These are phyloP conservation scores for Cladosporium oxysporum DNA, from an alignment of 2,329 filamentous ascomycete genomes.

Conservation along the genomic window DNA sequence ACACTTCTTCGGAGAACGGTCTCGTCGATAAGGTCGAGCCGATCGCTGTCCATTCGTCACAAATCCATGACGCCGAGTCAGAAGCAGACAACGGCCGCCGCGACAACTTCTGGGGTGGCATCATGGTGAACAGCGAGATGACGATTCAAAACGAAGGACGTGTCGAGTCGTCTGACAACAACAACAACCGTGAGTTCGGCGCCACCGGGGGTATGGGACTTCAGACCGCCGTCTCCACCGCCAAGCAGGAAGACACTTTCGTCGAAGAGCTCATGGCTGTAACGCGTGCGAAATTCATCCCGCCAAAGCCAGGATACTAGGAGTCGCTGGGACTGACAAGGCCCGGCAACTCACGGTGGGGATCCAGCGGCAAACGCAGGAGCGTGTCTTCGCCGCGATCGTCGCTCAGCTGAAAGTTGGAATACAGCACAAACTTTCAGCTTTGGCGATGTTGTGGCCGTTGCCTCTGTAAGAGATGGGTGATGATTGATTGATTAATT, in stretches of 20 bases:
- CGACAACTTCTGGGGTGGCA: conserved; percentile 37
- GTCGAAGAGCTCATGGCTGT: conserved; percentile 41
- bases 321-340: conserved; percentile 10
- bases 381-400: neutral
- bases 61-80: conserved; percentile 1
- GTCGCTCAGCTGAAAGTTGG: conserved; percentile 1
- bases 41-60: neutral
- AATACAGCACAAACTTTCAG: conserved; percentile 1
- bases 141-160: conserved; percentile 35
- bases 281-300: conserved; percentile 34
- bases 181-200: conserved; percentile 30
- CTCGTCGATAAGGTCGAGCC: conserved; percentile 17
- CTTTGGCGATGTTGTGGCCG: neutral
- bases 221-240: conserved; percentile 33
- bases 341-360: conserved; percentile 8
- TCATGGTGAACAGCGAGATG: conserved; percentile 41
- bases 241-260: conserved; percentile 44
- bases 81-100: conserved; percentile 13
- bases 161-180: conserved; percentile 27
- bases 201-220: conserved; percentile 25
- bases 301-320: conserved; percentile 22
- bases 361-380: conserved; percentile 3
- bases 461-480: neutral
- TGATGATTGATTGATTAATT: neutral
- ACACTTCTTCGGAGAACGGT: conserved; percentile 15